Evolutionary conservation across 1,284 basidiomycete genomes (phyloP), one percentile per base, ranked within the genome.

Genomic region (Apiotrichum sp.): DNA sequence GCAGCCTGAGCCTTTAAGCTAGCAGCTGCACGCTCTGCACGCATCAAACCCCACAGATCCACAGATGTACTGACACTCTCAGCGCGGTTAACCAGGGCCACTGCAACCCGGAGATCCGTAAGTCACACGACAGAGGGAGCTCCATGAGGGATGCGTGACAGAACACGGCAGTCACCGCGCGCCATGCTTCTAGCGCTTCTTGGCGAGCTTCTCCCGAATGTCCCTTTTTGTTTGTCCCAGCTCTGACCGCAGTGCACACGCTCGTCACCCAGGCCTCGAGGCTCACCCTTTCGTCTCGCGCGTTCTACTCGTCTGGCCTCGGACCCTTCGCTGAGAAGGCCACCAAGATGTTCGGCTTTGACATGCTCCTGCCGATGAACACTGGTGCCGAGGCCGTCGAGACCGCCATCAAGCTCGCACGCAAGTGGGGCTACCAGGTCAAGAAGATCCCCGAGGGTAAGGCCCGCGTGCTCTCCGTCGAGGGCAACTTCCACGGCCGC

Each of bases 291-390:
- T 93, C 91, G 14, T 97, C 93, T 49, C 84, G 95, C 57, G 95
- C 95, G 0, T 98, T 98, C 80, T 93, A 98, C 81, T 97, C 96
- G 71, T 87, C 86, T 45, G 81, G 87, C 57, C 91, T 98, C 65
- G 92, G 91, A 0, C 82, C 81, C 29, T 98, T 95, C 75, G 91
- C 93, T 2, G 82, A 91, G 77, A 84, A 86, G 75, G 80, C 97
- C 55, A 93, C 89, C 11, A 78, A 84, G 65, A 82, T 90, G 77
- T 91, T 93, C 67, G 86, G 86, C 13, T 95, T 89, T 71, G 89
- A 91, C 60, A 93, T 93, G 86, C 91, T 98, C 9, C 81, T 98
- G n/a, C 95, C 95, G 29, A 97, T 98, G 93, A 98, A 98, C 81
- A 98, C 95, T 0, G 95, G 95, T 44, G 93, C 93, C 2, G 95